Percentiles rank a stretch among this genome's conserved stretches.
phyloP scores from a whole-genome alignment of 306 rosid species.

The Medicago truncatula region DNA sequence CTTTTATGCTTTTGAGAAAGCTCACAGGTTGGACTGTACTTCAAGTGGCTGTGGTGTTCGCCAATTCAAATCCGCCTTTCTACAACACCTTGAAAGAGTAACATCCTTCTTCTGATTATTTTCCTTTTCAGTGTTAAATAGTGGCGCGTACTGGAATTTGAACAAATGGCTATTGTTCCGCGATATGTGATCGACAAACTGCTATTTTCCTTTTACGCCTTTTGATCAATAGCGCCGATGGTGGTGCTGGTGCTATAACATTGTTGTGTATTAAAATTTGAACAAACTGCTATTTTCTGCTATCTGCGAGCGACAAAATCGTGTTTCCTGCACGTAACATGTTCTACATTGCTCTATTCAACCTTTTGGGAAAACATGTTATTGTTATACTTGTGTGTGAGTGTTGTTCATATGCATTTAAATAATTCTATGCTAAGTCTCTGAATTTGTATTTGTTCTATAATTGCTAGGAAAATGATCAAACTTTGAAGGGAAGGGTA shows the following conservation, averaged over 20 bases:
- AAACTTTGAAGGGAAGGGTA: conserved; percentile 88
- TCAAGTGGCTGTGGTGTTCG: conserved; percentile 99
- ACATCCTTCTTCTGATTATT: not conserved
- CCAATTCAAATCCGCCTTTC: conserved; percentile 95
- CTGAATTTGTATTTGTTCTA: conserved; percentile 11
- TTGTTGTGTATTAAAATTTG: not conserved
- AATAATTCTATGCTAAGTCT: conserved; percentile 1
- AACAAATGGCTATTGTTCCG: not conserved
- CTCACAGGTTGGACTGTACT: conserved; percentile 93
- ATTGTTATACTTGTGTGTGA: not conserved
- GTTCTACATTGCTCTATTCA: conserved; percentile 3
- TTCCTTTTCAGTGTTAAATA: not conserved
- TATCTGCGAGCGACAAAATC: not conserved
- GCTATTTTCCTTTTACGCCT: no score
- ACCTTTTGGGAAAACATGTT: not conserved
- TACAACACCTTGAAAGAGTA: conserved; percentile 96
- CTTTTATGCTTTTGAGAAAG: conserved; percentile 98
- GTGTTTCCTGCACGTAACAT: not conserved
- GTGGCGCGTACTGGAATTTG: not conserved
- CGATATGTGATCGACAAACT: not conserved
- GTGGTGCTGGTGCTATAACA: not conserved
- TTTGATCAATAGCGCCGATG: no score
- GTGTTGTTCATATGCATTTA: not conserved
- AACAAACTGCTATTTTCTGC: not conserved
- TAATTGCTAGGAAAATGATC: conserved; percentile 86